phyloP scores from a whole-genome alignment of 208 protist species.

The Naegleria fowleri region DNA sequence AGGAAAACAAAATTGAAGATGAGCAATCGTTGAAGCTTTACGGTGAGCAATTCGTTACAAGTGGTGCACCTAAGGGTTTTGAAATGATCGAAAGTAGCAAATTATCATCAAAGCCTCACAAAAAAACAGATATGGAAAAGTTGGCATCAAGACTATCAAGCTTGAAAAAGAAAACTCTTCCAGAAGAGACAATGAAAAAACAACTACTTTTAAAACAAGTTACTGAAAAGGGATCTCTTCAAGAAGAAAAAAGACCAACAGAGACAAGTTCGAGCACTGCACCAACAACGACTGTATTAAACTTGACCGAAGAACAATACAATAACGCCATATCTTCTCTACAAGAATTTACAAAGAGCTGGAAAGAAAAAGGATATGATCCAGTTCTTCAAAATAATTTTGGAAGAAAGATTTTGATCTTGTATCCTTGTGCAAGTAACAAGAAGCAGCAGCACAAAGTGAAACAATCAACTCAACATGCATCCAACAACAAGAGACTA shows the following conservation, averaged over 20 bases:
- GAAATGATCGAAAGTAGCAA: neutral
- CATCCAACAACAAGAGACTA: neutral
- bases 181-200: neutral
- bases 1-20: neutral
- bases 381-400: neutral
- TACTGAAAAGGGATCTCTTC: neutral
- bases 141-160: neutral
- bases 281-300: neutral
- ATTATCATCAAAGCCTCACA: neutral
- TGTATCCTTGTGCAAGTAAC: neutral
- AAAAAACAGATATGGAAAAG: neutral
- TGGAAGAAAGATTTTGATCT: neutral
- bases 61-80: neutral
- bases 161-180: neutral
- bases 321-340: neutral
- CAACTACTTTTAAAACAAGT: neutral
- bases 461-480: neutral
- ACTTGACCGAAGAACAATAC: neutral
- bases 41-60: neutral
- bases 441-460: neutral
- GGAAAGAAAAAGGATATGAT: neutral
- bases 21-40: neutral
- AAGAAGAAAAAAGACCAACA: neutral
- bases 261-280: neutral
- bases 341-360: neutral